Percentiles rank a stretch among this genome's conserved stretches.
phyloP scores from a whole-genome alignment of 148 eudicot genomes.

The Rhododendron williamsianum region DNA sequence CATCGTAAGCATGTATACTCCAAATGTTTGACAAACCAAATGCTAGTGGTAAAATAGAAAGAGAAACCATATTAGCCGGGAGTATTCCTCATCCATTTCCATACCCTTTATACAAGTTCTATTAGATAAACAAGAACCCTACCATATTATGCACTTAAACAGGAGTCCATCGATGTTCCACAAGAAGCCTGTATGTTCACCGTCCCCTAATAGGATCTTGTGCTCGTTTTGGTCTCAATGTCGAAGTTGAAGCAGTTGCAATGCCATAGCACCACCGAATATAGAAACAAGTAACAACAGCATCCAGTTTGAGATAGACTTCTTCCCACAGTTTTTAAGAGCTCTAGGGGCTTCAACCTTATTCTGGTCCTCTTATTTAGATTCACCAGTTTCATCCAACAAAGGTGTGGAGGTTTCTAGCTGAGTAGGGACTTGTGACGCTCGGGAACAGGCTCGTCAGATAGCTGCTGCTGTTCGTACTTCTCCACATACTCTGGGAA shows the following conservation, averaged over 20 bases:
- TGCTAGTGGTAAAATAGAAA: constrained; percentile 13
- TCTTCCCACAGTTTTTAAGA: constrained; percentile 32
- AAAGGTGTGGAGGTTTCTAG: constrained; percentile 31
- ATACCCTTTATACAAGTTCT: constrained; percentile 15
- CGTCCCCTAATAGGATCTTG: neutral
- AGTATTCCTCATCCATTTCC: neutral
- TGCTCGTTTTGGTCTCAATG: neutral
- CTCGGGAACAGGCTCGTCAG: constrained; percentile 36
- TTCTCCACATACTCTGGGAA: constrained; percentile 88
- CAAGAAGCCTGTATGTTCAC: neutral
- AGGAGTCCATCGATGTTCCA: neutral
- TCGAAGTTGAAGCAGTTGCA: constrained; percentile 83
- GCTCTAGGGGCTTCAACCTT: constrained; percentile 32
- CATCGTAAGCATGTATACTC: constrained; percentile 1
- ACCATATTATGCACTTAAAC: neutral
- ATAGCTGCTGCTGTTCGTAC: constrained; percentile 52
- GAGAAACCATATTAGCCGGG: neutral
- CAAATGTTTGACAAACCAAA: constrained; percentile 1
- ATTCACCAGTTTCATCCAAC: constrained; percentile 21
- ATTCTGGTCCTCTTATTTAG: constrained; percentile 20
- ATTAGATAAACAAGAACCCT: constrained; percentile 3
- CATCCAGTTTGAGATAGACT: constrained; percentile 66
- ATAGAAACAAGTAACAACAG: constrained; percentile 56
- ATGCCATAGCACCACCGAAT: constrained; percentile 73
- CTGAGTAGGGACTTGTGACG: constrained; percentile 18